Conservation (phyloP, 2,329 filamentous ascomycete genomes). For the Botryosphaeria dothidea region DNA sequence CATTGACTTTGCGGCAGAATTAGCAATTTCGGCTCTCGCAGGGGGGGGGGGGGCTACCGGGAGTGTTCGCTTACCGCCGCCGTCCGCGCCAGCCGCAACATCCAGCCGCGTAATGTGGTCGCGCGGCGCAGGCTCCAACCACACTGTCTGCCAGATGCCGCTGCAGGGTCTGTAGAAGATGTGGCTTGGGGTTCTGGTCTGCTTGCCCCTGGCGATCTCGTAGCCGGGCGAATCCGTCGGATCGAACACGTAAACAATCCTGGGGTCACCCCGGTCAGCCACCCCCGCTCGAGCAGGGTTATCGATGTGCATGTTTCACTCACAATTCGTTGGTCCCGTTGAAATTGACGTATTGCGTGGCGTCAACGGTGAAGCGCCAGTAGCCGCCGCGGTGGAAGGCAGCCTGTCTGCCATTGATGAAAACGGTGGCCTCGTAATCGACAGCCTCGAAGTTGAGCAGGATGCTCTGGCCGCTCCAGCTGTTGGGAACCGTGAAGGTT, state of each 20-base stretch:
- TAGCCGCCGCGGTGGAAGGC: conserved; percentile 62
- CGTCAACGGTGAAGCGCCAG: conserved; percentile 61
- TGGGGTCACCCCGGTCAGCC: conserved; percentile 28
- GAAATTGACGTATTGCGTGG: conserved; percentile 48
- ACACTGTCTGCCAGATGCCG: conserved; percentile 74
- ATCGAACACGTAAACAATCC: conserved; percentile 66
- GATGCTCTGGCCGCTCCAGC: conserved; percentile 49
- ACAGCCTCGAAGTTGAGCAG: conserved; percentile 61
- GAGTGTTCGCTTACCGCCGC: conserved; percentile 27
- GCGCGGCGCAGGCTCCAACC: conserved; percentile 64
- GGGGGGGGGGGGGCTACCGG: background rate
- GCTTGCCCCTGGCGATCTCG: conserved; percentile 68
- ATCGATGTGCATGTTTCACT: conserved; percentile 24
- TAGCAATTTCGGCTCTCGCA: background rate
- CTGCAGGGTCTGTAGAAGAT: conserved; percentile 74
- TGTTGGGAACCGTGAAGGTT: conserved; percentile 50
- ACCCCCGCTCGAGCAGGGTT: background rate
- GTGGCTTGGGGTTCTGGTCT: conserved; percentile 56
- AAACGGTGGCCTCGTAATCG: conserved; percentile 60
- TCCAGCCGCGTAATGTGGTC: conserved; percentile 62
- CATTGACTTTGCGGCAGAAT: conserved; percentile 47
- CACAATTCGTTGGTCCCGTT: conserved; percentile 58
- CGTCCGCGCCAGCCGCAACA: conserved; percentile 50
- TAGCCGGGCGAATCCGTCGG: conserved; percentile 60
- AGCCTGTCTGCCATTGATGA: conserved; percentile 57